These are phyloP conservation scores for Medicago ruthenica DNA, from an alignment of 306 rosid species.

Conservation along the genomic window DNA sequence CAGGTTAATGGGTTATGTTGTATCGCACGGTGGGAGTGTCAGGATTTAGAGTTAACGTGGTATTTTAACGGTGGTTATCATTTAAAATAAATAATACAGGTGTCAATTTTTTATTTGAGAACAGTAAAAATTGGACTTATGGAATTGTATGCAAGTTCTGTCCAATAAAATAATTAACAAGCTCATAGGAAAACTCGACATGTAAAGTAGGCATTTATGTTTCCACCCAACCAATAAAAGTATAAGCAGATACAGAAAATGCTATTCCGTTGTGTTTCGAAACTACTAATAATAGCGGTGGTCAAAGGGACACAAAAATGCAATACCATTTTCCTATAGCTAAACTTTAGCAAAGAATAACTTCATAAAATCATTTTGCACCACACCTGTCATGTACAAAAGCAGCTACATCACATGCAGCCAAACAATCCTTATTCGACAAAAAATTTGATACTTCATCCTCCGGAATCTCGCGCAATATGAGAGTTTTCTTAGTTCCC, in stretches of 20 bases:
- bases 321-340: not conserved
- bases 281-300: constrained; percentile 1
- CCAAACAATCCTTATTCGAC: constrained; percentile 69
- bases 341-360: constrained; percentile 30
- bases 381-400: constrained; percentile 84
- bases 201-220: constrained; percentile 27
- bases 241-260: constrained; percentile 25
- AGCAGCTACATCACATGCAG: constrained; percentile 86
- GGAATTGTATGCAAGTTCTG: no score
- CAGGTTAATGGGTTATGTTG: no score
- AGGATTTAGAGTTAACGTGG: no score
- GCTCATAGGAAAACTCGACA: constrained; percentile 31
- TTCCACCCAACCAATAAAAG: constrained; percentile 10
- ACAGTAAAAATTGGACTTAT: no score
- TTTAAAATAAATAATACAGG: no score
- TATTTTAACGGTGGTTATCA: no score
- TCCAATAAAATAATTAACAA: constrained; percentile 29
- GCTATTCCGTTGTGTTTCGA: constrained; percentile 26
- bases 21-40: no score
- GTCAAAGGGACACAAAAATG: constrained; percentile 31
- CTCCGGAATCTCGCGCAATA: constrained; percentile 88
- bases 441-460: constrained; percentile 57
- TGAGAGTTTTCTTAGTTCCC: constrained; percentile 73
- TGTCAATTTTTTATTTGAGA: no score
- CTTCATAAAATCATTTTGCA: constrained; percentile 38